Evolutionary conservation across 257 asterid species (phyloP).

Genomic region (Solanum pimpinellifolium): DNA sequence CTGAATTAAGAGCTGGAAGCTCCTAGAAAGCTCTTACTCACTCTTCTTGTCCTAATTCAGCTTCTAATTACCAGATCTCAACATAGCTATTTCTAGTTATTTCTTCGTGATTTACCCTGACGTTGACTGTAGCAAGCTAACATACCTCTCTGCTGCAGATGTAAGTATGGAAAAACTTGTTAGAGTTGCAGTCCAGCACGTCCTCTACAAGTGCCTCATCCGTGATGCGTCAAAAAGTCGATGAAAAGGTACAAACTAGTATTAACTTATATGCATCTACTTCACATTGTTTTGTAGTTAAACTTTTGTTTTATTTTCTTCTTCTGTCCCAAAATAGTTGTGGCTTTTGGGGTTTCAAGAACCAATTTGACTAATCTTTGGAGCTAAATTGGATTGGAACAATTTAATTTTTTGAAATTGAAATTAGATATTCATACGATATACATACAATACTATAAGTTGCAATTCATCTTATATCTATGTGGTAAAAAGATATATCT

Average conservation of each 20-base stretch:
- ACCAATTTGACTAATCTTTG: too few species aligned
- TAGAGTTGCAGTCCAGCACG: slow-evolving; percentile 58
- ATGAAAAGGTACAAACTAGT: too few species aligned
- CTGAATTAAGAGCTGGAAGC: slow-evolving; percentile 30
- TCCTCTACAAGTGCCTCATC: slow-evolving; percentile 43
- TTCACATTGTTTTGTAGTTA: too few species aligned
- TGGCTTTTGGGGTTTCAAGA: too few species aligned
- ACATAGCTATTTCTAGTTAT: slow-evolving; percentile 39
- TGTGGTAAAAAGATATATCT: neutral
- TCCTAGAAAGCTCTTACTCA: slow-evolving; percentile 66
- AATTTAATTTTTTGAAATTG: too few species aligned
- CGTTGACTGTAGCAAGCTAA: slow-evolving; percentile 46
- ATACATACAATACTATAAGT: too few species aligned
- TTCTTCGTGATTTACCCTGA: slow-evolving; percentile 37
- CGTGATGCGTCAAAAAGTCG: too few species aligned
- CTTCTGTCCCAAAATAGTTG: too few species aligned
- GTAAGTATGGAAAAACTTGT: slow-evolving; percentile 14
- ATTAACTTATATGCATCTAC: too few species aligned
- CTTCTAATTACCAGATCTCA: slow-evolving; percentile 49
- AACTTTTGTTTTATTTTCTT: too few species aligned
- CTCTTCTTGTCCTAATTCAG: neutral
- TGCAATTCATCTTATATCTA: neutral
- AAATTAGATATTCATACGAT: too few species aligned
- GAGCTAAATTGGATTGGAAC: too few species aligned
- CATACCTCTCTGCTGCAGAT: slow-evolving; percentile 6